Percentiles rank a stretch among this genome's conserved stretches.
These are phyloP conservation scores for Bacterosira constricta DNA, from an alignment of 108 stramenopile species.

Conservation along the genomic window DNA sequence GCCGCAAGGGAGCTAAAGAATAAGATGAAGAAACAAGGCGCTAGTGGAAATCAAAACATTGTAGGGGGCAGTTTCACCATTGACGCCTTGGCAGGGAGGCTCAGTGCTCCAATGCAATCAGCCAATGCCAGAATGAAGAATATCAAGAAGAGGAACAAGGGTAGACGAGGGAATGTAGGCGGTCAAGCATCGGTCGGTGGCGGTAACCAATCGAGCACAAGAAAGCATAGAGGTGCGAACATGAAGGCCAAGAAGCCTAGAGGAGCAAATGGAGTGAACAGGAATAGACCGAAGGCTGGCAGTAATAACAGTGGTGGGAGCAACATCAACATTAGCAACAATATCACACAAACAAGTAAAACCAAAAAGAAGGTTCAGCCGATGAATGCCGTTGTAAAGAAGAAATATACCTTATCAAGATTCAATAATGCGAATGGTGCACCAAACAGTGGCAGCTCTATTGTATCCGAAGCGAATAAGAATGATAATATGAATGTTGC, in stretches of 20 bases:
- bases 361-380: background rate
- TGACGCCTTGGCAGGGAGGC: background rate
- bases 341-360: background rate
- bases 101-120: background rate
- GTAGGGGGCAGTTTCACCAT: background rate
- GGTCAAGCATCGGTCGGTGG: background rate
- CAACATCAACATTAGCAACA: background rate
- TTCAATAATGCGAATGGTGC: no score
- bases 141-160: background rate
- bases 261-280: background rate
- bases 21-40: background rate
- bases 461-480: no score
- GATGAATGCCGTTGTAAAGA: background rate
- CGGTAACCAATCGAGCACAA: background rate
- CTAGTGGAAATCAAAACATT: background rate
- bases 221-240: background rate
- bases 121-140: background rate
- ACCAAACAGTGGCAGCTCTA: no score
- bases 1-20: background rate
- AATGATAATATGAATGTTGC: no score
- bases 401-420: background rate
- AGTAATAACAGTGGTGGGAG: background rate
- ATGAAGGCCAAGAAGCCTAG: background rate
- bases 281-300: background rate
- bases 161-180: background rate